A percentile compares a stretch with the other conserved stretches of the same genome.
Conservation (phyloP, 495 filamentous ascomycete species). For the Aspergillus heteromorphus region DNA sequence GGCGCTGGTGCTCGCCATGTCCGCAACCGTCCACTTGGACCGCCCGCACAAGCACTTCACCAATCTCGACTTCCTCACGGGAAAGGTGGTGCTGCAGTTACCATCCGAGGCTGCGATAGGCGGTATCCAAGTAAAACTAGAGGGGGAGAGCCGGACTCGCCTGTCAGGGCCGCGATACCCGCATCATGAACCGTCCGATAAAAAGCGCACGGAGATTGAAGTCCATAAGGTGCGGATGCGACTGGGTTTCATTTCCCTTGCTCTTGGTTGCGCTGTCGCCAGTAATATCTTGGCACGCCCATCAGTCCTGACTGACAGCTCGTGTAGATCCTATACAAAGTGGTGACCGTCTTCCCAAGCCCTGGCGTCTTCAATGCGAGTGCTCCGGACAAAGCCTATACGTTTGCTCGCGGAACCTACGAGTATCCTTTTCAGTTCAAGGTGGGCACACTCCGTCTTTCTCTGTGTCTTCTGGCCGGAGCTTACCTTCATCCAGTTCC, state of each 20-base stretch:
- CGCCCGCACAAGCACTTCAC: constrained; percentile 72
- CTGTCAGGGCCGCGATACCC: constrained; percentile 49
- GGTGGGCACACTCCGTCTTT: constrained; percentile 27
- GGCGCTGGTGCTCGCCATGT: constrained; percentile 49
- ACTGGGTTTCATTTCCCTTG: not conserved
- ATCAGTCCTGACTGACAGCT: constrained; percentile 7
- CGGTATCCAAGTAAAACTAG: constrained; percentile 84
- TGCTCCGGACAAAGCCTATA: constrained; percentile 45
- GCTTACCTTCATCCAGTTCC: constrained; percentile 46
- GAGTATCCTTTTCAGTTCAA: constrained; percentile 92
- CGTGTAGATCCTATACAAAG: constrained; percentile 60
- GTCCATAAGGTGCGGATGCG: constrained; percentile 66
- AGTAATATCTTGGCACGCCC: not conserved
- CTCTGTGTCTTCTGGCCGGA: not conserved
- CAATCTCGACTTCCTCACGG: constrained; percentile 77
- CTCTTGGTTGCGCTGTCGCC: not conserved
- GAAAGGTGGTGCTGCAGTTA: constrained; percentile 61
- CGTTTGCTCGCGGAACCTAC: constrained; percentile 70
- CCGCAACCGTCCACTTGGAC: constrained; percentile 72
- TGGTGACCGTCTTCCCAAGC: constrained; percentile 58
- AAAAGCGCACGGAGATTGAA: constrained; percentile 58
- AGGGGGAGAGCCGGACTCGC: constrained; percentile 77
- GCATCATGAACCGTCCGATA: constrained; percentile 54
- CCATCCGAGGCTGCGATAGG: constrained; percentile 61
- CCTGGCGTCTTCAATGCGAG: constrained; percentile 44